Evolutionary conservation across 306 rosid species (phyloP), one percentile per base, ranked within the genome.

Genomic region (Inga laurina): DNA sequence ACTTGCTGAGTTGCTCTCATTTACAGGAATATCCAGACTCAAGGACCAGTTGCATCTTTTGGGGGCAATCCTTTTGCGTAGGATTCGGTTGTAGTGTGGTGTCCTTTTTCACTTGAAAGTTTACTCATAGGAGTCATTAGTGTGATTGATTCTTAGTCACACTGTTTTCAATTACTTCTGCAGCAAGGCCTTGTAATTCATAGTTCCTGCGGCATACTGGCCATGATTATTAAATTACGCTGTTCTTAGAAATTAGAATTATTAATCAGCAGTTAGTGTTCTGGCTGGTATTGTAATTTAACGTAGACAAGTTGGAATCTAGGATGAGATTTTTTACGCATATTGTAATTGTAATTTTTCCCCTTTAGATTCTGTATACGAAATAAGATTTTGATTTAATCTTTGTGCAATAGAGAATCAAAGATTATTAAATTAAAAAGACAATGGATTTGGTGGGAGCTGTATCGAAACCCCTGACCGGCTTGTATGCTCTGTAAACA

Each of bases 11-110:
- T 77, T 79, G 37, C 84, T 49, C 84, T 49, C 79, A 19, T 84
- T 84, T 83, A 81, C 94, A 95, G 97, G 93, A 92, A 83, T 61
- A 88, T 88, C 61, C 82, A 91, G 27, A 44, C 90, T 30, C 93
- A 84, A 16, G 97, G 92, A 65, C 85, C 91, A 21, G 93, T 91
- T 70, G 91, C 93, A 46, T 85, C 98, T 0, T 18, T 90, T 7
- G 97, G 97, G 82, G 95, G 97, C 70, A 95, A 95, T 85, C 98
- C 97, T 73, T 95, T 95, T 79, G 95, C 95, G n/a, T 95, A 91
- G 90, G 76, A 80, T 67, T 73, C 7, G 75, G 41, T 3, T 82
- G 67, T 52, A 81, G n/a, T 59, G 64, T 66, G 34, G 48, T 54
- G 34, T 8, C 66, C 21, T 71, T 59, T 79, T 32, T 77, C 68